Evolutionary conservation across 192 early-diverging fungal genomes (phyloP), one percentile per base, ranked within the genome.

Genomic region (Lobosporangium transversale): DNA sequence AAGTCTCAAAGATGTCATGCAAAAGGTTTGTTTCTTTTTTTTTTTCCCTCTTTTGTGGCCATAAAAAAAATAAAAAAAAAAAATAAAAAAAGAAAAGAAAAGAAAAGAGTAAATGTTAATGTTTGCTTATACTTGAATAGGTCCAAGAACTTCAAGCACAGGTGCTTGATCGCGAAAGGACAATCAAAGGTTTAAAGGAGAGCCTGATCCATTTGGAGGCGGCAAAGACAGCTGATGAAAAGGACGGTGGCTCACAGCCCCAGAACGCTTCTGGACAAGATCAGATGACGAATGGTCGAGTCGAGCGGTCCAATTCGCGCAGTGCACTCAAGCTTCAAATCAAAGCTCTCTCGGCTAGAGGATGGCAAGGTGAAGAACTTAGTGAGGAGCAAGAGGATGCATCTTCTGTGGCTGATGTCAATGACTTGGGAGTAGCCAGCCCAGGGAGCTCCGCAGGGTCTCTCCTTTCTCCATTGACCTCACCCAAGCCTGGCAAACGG

Each of bases 1-100:
- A 54, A 76, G 53, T 44, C 58, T 76, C 33, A 76, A 76, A 37
- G 73, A 76, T 62, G 64, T 66, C 5, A 76, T 74, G 70, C 50
- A 58, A 4, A 74, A 59, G 50, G 70, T 74, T 42, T 51, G 47
- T 50, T 24, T 11, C 32, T 14, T 3, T 30, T 10, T 54, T 3
- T 36, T 31, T 11, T 23, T 50, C 47, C 29, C 0, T 18, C 12
- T 48, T 37, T 26, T 9, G 5, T 9, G 7, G 2, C 14, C 26
- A 21, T 5, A 40, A 15, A 26, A 26, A 11, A 18, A 10, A 12
- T 30, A 11, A 12, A 33, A 42, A 20, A 8, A 47, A 7, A 21
- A 15, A 1, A 47, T n/a, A 42, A 20, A 8, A 47, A 7, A 21
- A 15, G 0, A 47, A 40, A 15, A 26, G n/a, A 11, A 18, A 10